phyloP scores from a whole-genome alignment of 1,139 yeast genomes.

The Pichia sp. region DNA sequence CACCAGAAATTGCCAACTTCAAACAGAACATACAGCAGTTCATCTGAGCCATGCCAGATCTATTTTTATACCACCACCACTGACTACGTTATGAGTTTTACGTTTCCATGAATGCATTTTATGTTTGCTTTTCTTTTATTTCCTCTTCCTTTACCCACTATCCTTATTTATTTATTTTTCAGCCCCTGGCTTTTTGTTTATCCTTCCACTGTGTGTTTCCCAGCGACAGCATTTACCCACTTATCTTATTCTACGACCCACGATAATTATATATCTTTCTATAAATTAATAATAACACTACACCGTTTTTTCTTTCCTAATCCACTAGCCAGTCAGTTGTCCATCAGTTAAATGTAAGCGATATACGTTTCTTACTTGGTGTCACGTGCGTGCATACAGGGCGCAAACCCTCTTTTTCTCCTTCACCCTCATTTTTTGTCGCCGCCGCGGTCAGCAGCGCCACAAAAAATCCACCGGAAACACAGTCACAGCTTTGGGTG shows the following conservation, averaged over 20 bases:
- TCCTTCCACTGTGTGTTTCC: too few relatives aligned
- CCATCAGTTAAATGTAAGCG: too few relatives aligned
- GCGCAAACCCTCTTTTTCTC: neutral
- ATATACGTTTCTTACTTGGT: neutral
- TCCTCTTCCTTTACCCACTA: neutral
- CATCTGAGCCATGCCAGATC: neutral
- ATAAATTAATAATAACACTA: neutral
- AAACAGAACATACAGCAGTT: conserved; percentile 16
- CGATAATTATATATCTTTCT: neutral
- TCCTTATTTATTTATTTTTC: neutral
- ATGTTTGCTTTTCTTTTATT: neutral
- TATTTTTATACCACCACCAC: neutral
- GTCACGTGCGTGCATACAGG: neutral
- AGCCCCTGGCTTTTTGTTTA: neutral
- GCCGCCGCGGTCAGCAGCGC: too few relatives aligned
- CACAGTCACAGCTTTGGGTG: neutral
- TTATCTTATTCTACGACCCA: conserved; percentile 3
- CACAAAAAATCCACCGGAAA: neutral
- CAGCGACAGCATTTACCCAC: neutral
- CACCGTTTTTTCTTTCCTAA: neutral
- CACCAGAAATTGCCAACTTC: conserved; percentile 28
- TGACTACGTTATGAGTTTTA: neutral
- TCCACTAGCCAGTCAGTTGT: neutral
- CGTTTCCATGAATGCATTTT: neutral
- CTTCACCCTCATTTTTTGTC: too few relatives aligned